A percentile compares a stretch with the other conserved stretches of the same genome.
These are phyloP conservation scores for Linum lewisii DNA, from an alignment of 345 rosid species.

Conservation along the genomic window DNA sequence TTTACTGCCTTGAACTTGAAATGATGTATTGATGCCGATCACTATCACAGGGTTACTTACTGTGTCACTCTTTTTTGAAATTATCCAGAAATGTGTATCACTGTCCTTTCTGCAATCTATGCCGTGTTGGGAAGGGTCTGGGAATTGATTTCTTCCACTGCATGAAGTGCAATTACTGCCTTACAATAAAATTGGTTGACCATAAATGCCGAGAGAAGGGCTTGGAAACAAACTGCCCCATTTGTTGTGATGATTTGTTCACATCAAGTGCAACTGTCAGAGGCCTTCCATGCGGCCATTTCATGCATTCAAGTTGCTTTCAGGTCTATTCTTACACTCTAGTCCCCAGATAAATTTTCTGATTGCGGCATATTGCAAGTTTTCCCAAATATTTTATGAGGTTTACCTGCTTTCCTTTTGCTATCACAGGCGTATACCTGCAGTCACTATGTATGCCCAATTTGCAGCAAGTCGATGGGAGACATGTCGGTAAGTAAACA, in stretches of 20 bases:
- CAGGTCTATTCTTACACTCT: conserved; percentile 30
- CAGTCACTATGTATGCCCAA: conserved; percentile 55
- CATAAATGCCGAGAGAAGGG: conserved; percentile 56
- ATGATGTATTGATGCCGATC: not conserved
- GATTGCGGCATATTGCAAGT: not conserved
- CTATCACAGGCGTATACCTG: conserved; percentile 45
- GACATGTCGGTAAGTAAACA: conserved; percentile 47
- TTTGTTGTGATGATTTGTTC: conserved; percentile 49
- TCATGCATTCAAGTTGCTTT: conserved; percentile 56
- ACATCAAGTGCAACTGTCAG: conserved; percentile 45
- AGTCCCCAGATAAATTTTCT: not conserved
- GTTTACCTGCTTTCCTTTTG: conserved; percentile 6
- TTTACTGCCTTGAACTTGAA: not conserved
- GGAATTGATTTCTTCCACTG: conserved; percentile 58
- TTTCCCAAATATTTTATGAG: not conserved
- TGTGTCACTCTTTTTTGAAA: conserved; percentile 4
- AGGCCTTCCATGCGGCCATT: conserved; percentile 61
- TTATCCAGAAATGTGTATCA: conserved; percentile 43
- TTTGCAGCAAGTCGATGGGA: conserved; percentile 58
- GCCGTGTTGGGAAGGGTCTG: conserved; percentile 55
- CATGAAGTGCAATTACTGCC: conserved; percentile 58
- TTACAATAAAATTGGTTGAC: conserved; percentile 43
- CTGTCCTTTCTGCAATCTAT: conserved; percentile 55
- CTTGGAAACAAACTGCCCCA: conserved; percentile 54
- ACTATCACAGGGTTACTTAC: not conserved